Base-by-base conservation (phyloP, 148 eudicot genomes). In the Cornus suecica region DNA sequence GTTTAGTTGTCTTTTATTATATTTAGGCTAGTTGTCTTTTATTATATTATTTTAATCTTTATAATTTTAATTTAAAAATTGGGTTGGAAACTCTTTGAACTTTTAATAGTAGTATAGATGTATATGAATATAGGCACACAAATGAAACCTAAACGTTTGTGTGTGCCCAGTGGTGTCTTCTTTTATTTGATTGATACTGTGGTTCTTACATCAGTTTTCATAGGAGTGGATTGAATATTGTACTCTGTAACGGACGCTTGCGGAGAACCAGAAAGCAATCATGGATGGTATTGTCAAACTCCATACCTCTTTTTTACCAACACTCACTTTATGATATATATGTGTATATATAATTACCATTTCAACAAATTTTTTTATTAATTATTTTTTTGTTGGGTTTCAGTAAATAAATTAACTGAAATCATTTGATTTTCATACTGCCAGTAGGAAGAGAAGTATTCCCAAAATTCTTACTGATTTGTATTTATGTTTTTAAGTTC, bases 271-370 rank as follows among this genome's bases (percentile, higher is more conserved):
- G 75, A 80, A 64, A 51, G 73, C 76, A 76, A 72, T 28, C 86
- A 85, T 87, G 90, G 88, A 87, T 77, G 88, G 90, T 84, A 84
- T n/a, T 15, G 75, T 54, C 25, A 60, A 48, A 30, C 68, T 27
- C 11, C 18, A 18, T 67, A 32, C 68, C 23, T 25, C 45, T 23
- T 15, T 37, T 32, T n/a, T n/a, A n/a, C n/a, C n/a, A n/a, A n/a
- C n/a, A n/a, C n/a, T n/a, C n/a, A n/a, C n/a, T n/a, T 15, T 48
- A 15, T 2, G 10, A n/a, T n/a, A 48, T 9, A 1, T 48, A 9
- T 48, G 4, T 52, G 16, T 52, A 2, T 52, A 2, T 20, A 14
- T 15, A 52, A 0, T 8, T 52, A 20, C 58, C 1, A 52, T 1
- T 20, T 52, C 58, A 52, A 52, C 1, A 0, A 52, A 37, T n/a